A percentile compares a stretch with the other conserved stretches of the same genome.
These are phyloP conservation scores for Coelastrella sp. DNA, from an alignment of 139 green algal genomes.

Conservation along the genomic window DNA sequence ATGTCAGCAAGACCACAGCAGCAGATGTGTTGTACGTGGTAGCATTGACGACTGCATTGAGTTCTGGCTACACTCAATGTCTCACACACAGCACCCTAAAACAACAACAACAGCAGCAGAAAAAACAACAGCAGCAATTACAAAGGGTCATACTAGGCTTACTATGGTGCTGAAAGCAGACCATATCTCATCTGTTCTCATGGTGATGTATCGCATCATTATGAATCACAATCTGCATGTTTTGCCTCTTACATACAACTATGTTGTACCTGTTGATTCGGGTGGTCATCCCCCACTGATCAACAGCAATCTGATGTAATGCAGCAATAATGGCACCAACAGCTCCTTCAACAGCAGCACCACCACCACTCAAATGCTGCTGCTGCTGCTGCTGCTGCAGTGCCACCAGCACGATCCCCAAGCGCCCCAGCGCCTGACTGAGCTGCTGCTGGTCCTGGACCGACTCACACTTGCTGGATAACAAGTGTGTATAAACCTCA, in stretches of 20 bases:
- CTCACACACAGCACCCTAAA: background rate
- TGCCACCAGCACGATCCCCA: background rate
- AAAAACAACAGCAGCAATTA: too few species aligned
- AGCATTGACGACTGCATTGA: too few species aligned
- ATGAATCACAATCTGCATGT: background rate
- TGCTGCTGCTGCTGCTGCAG: constrained; percentile 34
- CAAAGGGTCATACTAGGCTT: too few species aligned
- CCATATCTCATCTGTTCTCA: too few species aligned
- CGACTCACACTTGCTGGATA: background rate
- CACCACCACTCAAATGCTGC: background rate
- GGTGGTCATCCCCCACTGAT: background rate
- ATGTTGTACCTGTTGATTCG: background rate
- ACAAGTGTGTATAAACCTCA: background rate
- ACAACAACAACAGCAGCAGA: background rate
- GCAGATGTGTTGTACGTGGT: too few species aligned
- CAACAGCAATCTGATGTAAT: background rate
- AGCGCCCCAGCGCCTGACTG: background rate
- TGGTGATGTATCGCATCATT: too few species aligned
- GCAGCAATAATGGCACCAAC: background rate
- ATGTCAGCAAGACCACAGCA: background rate
- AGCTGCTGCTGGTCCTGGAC: constrained; percentile 18
- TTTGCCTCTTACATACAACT: background rate
- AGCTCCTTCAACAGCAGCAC: background rate
- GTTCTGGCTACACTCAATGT: background rate
- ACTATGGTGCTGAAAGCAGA: too few species aligned